Evolutionary conservation across 768 basidiomycete species (phyloP), one percentile per base, ranked within the genome.

Genomic region (Boletus tomentosulus): DNA sequence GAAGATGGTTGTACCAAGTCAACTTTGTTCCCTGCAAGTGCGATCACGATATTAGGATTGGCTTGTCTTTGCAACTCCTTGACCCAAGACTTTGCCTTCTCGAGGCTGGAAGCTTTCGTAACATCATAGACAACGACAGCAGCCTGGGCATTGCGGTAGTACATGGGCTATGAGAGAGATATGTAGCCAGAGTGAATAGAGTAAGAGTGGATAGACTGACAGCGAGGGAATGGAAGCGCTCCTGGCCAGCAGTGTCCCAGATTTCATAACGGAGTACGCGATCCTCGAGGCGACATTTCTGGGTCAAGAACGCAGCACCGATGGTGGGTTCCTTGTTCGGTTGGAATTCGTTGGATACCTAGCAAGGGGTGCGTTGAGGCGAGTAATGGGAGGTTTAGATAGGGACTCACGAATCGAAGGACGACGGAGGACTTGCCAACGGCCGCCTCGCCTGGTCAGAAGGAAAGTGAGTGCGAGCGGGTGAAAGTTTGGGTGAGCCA

Each of bases 61-160:
- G 97, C 97, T 68, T 99, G 97, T 60, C 97, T 85, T 70, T 99
- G 97, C 24, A 99, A 80, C 73, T 99, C 97, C 76, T 97, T 98
- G 54, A 99, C 94, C 97, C 97, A 99, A 30, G 95, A 93, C 77
- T 98, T 98, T 51, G 97, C 97, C 72, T 98, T 98, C 72, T 98
- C 96, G 54, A 99, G 79, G 65, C 93, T 96, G 53, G 88, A 82
- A 43, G 92, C 89, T 73, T 98, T 97, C 47, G 96, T 98, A 52
- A 98, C 86, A 69, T 98, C 97, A 71, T 98, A 98, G 19, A 98
- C 96, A 9, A 99, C 97, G 39, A 98, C 94, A 31, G 96, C 96
- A 4, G 96, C 95, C 70, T 95, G 92, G 8, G 96, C 93, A 65
- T 98, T 98, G 65, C 97, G 90, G 72, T 97, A 98, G 71, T 97